phyloP scores from a whole-genome alignment of 495 filamentous ascomycete genomes.

The Evansstolkia leycettana region DNA sequence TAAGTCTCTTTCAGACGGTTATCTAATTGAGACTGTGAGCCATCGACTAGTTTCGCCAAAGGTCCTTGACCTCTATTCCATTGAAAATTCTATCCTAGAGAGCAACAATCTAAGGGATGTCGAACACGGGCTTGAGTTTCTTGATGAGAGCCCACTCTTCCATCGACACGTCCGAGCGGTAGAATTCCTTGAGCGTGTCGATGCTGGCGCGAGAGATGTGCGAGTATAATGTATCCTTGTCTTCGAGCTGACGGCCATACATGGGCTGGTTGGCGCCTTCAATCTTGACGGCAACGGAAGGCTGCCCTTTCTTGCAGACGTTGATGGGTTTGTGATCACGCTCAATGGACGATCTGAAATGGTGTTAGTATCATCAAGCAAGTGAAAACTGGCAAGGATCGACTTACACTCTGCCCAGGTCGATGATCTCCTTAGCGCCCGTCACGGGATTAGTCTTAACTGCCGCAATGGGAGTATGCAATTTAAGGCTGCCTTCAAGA shows the following conservation, averaged over 20 bases:
- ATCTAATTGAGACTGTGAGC: too few species aligned
- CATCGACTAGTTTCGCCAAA: too few species aligned
- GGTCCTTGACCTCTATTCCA: too few species aligned
- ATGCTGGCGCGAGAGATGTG: conserved; percentile 78
- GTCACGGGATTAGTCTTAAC: conserved; percentile 71
- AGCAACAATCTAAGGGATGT: conserved; percentile 50
- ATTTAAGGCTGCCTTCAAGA: conserved; percentile 67
- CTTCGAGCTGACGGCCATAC: conserved; percentile 92
- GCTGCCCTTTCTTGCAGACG: conserved; percentile 89
- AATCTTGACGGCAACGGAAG: conserved; percentile 94
- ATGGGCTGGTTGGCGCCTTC: conserved; percentile 89
- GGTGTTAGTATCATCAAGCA: conserved; percentile 3
- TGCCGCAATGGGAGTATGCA: conserved; percentile 80
- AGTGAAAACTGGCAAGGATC: background rate
- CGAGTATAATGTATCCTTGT: conserved; percentile 80
- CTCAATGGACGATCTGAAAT: conserved; percentile 71
- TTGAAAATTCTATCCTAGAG: too few species aligned
- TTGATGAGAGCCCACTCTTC: conserved; percentile 90
- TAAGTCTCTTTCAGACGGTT: too few species aligned
- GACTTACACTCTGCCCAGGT: conserved; percentile 90
- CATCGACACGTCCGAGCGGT: conserved; percentile 75
- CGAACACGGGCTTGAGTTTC: conserved; percentile 89
- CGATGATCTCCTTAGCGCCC: conserved; percentile 68
- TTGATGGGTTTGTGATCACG: conserved; percentile 92
- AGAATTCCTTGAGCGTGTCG: conserved; percentile 93